Evolutionary conservation across 148 eudicot genomes (phyloP), one percentile per base, ranked within the genome.

Genomic region (Rhododendron vialii): DNA sequence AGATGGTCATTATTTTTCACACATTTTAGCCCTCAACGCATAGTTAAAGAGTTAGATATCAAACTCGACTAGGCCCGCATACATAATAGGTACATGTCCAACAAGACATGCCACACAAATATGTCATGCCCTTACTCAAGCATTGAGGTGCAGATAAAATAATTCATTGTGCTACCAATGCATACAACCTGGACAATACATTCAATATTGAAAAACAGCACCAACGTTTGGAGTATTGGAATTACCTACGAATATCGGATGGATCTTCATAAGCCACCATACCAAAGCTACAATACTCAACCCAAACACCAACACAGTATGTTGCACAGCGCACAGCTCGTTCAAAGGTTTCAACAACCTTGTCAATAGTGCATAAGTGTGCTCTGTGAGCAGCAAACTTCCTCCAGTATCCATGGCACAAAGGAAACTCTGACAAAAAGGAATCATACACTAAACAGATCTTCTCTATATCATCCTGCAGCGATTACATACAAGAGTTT

Each of bases 351-450:
- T 92, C 89, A 92, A 93, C 91, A 86, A 87, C 94, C 87, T 91
- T 85, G 77, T 87, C 93, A 86, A 89, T 88, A 69, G 87, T 67
- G 84, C 94, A 90, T 26, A 95, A 88, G 80, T 92, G 94, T 82
- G 92, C 90, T 85, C 90, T 91, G 87, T 96, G 97, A 86, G 86
- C 89, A 75, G 95, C 96, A 92, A 93, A 96, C 81, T 88, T 96
- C 87, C 89, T 92, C 99, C 98, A 95, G 85, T 96, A 94, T 87
- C 94, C 93, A 87, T 92, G 91, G 90, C 99, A 95, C 84, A 95
- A 88, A 26, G 98, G 99, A 83, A 94, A 96, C 86, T 88, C 88
- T 30, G 93, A 92, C 91, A 96, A 88, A 89, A 96, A 93, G 77
- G 95, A 88, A 81, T 95, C 97, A 86, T 95, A 96, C 6, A 90